These are phyloP conservation scores for Calonectria pseudoreteaudii DNA, from an alignment of 2,329 filamentous ascomycete species.

Conservation along the genomic window DNA sequence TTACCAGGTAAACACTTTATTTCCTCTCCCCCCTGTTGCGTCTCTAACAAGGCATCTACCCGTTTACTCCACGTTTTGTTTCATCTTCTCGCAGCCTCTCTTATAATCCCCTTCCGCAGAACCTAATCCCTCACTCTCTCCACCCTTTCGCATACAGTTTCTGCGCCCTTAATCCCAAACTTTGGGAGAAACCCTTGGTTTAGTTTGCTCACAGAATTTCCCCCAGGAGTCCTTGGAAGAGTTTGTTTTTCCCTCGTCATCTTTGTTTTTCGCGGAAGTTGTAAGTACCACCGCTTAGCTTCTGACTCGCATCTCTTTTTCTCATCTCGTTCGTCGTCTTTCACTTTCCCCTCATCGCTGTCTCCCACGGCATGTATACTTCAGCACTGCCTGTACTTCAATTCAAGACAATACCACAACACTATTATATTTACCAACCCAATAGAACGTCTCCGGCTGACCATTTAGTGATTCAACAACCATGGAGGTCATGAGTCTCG, in stretches of 20 bases:
- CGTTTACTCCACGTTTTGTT: neutral
- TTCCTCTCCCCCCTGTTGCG: neutral
- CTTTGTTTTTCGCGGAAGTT: neutral
- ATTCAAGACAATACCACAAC: neutral
- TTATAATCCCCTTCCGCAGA: neutral
- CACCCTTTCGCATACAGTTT: neutral
- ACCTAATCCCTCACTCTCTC: neutral
- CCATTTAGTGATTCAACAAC: slow-evolving; percentile 17
- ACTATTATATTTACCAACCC: neutral
- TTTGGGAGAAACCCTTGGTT: neutral
- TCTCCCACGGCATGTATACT: neutral
- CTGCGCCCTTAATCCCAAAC: neutral
- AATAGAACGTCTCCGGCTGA: slow-evolving; percentile 19
- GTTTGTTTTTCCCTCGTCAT: neutral
- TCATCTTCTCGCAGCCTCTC: neutral
- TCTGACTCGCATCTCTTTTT: neutral
- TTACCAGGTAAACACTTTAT: slow-evolving; percentile 18
- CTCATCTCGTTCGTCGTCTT: neutral
- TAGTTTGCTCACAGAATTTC: neutral
- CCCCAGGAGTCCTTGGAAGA: neutral
- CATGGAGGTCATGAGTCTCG: slow-evolving; percentile 17
- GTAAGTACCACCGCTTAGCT: neutral
- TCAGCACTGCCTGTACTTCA: neutral
- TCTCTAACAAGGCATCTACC: neutral
- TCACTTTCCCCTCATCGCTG: neutral